Conservation (phyloP, 2,329 filamentous ascomycete genomes). For the Colletotrichum endophyticum region DNA sequence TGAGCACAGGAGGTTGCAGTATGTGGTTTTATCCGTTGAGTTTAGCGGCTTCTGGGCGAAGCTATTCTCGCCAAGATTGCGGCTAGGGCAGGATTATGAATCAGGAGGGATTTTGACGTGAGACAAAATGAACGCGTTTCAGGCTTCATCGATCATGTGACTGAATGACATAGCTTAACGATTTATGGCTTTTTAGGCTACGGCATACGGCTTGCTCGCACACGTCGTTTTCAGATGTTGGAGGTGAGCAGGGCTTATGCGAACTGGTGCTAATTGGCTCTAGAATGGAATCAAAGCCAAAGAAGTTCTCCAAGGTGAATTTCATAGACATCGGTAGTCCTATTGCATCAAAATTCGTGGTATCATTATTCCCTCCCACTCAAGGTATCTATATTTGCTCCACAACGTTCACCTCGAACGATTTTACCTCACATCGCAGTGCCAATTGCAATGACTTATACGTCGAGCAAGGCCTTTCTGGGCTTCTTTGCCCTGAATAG, state of each 20-base stretch:
- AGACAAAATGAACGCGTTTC: background rate
- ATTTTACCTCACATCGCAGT: background rate
- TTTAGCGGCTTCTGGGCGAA: background rate
- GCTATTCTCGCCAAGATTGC: background rate
- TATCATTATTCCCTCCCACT: background rate
- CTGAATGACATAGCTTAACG: background rate
- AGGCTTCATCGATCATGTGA: background rate
- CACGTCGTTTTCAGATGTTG: background rate
- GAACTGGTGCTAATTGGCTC: background rate
- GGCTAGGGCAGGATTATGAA: background rate
- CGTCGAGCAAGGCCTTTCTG: slow-evolving; percentile 24
- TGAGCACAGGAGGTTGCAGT: background rate
- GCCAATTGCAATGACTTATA: background rate
- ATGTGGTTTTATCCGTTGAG: background rate
- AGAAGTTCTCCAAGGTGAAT: background rate
- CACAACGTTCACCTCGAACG: background rate
- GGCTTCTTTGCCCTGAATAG: slow-evolving; percentile 40
- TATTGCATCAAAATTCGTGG: background rate
- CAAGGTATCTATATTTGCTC: background rate
- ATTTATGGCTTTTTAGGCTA: background rate
- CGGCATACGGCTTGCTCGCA: background rate
- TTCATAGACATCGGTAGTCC: background rate
- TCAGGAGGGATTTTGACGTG: background rate
- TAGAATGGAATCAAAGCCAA: background rate
- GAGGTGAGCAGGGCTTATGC: background rate